These are phyloP conservation scores for Blastosporella zonata DNA, from an alignment of 1,284 basidiomycete species.

Conservation along the genomic window DNA sequence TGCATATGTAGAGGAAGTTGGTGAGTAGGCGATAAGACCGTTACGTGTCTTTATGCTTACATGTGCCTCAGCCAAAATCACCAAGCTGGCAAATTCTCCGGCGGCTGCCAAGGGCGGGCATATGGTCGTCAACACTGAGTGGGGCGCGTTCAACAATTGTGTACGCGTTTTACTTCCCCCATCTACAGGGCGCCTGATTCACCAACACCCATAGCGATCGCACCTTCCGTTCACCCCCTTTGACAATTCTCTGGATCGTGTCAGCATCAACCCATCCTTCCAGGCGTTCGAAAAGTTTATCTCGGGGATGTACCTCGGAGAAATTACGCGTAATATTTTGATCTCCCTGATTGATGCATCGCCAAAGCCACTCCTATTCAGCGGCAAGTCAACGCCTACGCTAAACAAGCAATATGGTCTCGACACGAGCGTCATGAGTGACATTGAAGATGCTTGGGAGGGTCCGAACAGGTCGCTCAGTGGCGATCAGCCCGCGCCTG, in stretches of 20 bases:
- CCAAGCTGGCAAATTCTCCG: slow-evolving; percentile 71
- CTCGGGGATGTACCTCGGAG: slow-evolving; percentile 98
- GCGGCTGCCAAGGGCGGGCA: slow-evolving; percentile 59
- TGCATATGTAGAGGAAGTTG: slow-evolving; percentile 88
- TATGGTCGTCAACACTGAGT: slow-evolving; percentile 98
- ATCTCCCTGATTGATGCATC: slow-evolving; percentile 83
- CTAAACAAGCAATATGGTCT: slow-evolving; percentile 93
- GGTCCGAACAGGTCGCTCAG: slow-evolving; percentile 30
- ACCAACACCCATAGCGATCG: slow-evolving; percentile 56
- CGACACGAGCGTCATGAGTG: slow-evolving; percentile 91
- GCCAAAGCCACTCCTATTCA: slow-evolving; percentile 72
- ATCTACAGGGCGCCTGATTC: neutral
- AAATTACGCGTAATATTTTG: slow-evolving; percentile 86
- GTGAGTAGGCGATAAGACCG: slow-evolving; percentile 28
- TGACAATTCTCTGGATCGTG: slow-evolving; percentile 90
- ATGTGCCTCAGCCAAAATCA: slow-evolving; percentile 59
- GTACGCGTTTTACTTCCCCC: slow-evolving; percentile 39
- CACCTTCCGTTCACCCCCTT: slow-evolving; percentile 89
- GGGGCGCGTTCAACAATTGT: slow-evolving; percentile 93
- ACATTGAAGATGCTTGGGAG: slow-evolving; percentile 76
- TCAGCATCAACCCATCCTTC: slow-evolving; percentile 90
- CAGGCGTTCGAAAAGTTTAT: slow-evolving; percentile 99
- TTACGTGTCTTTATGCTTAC: neutral
- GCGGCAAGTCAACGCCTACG: slow-evolving; percentile 67
- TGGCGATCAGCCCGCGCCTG: slow-evolving; percentile 29